Evolutionary conservation across 495 filamentous ascomycete genomes (phyloP).

Genomic region (Penicillium roqueforti): DNA sequence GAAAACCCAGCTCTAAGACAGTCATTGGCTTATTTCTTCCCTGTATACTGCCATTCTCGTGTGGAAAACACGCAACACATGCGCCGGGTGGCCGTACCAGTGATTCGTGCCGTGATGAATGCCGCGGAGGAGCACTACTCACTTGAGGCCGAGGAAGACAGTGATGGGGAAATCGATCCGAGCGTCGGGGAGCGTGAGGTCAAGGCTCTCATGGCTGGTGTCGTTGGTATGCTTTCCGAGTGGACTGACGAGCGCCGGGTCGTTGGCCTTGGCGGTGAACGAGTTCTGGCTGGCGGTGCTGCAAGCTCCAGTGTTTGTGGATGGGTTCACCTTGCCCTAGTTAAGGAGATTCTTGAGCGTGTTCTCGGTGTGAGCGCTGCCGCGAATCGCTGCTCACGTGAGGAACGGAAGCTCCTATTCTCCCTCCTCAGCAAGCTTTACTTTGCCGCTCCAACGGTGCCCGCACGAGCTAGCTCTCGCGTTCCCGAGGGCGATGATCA

Average conservation of each 20-base stretch:
- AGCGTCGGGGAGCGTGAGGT: slow-evolving; percentile 71
- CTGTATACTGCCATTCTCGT: slow-evolving; percentile 85
- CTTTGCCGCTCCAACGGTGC: slow-evolving; percentile 53
- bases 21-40: slow-evolving; percentile 89
- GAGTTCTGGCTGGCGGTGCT: slow-evolving; percentile 48
- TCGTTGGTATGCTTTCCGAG: slow-evolving; percentile 78
- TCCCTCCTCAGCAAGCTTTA: slow-evolving; percentile 78
- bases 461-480: slow-evolving; percentile 37
- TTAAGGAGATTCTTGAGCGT: slow-evolving; percentile 36
- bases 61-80: slow-evolving; percentile 76
- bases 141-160: slow-evolving; percentile 52
- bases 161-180: slow-evolving; percentile 56
- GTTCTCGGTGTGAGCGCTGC: slow-evolving; percentile 29
- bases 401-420: slow-evolving; percentile 80
- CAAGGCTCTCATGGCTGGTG: slow-evolving; percentile 70
- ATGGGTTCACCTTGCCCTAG: slow-evolving; percentile 49
- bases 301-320: slow-evolving; percentile 47
- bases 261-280: slow-evolving; percentile 61
- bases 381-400: slow-evolving; percentile 52
- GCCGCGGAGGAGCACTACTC: slow-evolving; percentile 48
- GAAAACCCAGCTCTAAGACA: slow-evolving; percentile 86
- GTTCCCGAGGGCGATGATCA: slow-evolving; percentile 38
- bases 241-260: slow-evolving; percentile 95
- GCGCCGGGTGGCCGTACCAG: slow-evolving; percentile 62
- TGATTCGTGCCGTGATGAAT: slow-evolving; percentile 58